phyloP scores from a whole-genome alignment of 2,329 filamentous ascomycete species.

The Paecilomyces variotii region DNA sequence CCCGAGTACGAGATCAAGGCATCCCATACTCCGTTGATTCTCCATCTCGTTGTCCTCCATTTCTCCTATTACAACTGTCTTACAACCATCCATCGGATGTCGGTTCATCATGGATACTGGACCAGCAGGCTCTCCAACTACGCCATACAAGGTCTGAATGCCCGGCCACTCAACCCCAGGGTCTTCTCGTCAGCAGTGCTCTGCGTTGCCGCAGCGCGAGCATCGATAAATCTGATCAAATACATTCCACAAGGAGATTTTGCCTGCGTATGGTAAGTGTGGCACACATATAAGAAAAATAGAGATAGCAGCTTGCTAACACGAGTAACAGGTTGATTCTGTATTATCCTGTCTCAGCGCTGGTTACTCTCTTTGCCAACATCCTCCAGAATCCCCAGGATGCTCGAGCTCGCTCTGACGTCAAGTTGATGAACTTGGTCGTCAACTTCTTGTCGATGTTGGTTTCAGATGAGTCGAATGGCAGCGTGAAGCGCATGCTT shows the following conservation, averaged over 20 bases:
- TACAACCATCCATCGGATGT: constrained; percentile 97
- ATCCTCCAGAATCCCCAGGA: constrained; percentile 94
- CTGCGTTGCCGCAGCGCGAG: constrained; percentile 85
- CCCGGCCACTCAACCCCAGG: constrained; percentile 80
- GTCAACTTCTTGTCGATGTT: constrained; percentile 87
- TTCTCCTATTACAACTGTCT: constrained; percentile 97
- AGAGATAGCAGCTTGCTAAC: constrained; percentile 3
- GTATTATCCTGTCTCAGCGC: constrained; percentile 91
- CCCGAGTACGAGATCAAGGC: constrained; percentile 95
- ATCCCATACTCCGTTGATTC: constrained; percentile 81
- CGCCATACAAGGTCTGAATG: constrained; percentile 88
- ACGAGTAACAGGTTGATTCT: constrained; percentile 61
- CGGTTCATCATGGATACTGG: constrained; percentile 96
- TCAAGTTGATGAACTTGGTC: constrained; percentile 84
- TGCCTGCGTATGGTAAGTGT: constrained; percentile 80
- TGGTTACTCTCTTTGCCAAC: constrained; percentile 93
- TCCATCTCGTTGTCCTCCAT: constrained; percentile 90
- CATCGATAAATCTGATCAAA: constrained; percentile 87
- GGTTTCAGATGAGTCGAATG: constrained; percentile 80
- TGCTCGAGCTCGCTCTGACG: constrained; percentile 75
- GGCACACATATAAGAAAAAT: not conserved
- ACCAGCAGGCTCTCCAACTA: constrained; percentile 90
- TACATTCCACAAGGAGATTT: constrained; percentile 95
- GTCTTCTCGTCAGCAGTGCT: constrained; percentile 90
- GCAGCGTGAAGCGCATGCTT: constrained; percentile 88